Base-by-base conservation (phyloP, 495 filamentous ascomycete genomes). In the Symbiotaphrina buchneri region DNA sequence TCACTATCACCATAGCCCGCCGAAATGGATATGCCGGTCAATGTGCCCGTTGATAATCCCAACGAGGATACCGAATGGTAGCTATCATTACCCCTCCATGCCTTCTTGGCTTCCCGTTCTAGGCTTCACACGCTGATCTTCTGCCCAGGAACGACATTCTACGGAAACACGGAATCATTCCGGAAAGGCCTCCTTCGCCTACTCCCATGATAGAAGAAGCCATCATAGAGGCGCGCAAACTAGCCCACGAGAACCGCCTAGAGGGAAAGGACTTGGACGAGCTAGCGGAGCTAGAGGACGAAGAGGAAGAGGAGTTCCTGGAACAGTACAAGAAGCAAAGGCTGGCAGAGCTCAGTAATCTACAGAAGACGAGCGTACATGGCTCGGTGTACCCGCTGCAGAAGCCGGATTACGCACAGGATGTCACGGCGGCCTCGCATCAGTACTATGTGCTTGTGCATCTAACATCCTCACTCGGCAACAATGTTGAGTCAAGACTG, bases 1-100 rank as follows among this genome's bases (percentile, higher is more conserved):
- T n/a, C n/a, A n/a, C n/a, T n/a, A n/a, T n/a, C n/a, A n/a, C 23
- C 8, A 13, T 25, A 10, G 28, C 16, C 18, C 7, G 7, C 13
- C 42, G 70, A 33, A 8, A 90, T 87, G 79, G 71, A 79, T 31
- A 63, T 71, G 37, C 74, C 74, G 10, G 47, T 63, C 36, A 74
- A 83, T 39, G 90, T 94, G 30, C 81, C 87, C 31, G 75, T 97
- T 40, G 79, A 85, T 45, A 71, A 95, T 47, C 84, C 84, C 20
- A 90, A 94, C 48, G 87, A 81, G 38, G 87, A 97, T 49, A 97
- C 87, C 22, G 87, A 97, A 74, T 97, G 87, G 87, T 91, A 57
- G 33, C 47, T 33, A n/a, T 1, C 16, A 11, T 11, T 27, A 6
- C 14, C 28, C 28, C 10, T 3, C 16, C 28, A 38, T 6, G 14